A percentile compares a stretch with the other conserved stretches of the same genome.
These are phyloP conservation scores for Rhynchospora tenuis DNA, from an alignment of 176 grass and related monocot genomes.

Conservation along the genomic window DNA sequence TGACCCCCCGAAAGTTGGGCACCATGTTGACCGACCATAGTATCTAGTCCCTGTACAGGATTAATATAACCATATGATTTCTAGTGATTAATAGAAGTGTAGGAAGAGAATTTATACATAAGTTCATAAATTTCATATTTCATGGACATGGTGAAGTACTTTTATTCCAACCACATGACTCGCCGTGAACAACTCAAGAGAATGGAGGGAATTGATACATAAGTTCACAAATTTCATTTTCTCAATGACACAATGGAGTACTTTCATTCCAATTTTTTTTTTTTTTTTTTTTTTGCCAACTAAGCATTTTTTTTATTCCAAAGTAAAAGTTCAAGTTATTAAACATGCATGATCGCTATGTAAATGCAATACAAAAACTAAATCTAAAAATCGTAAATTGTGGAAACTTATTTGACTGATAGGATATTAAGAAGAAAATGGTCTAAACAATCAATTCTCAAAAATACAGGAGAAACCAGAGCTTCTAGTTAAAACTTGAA, in stretches of 20 bases:
- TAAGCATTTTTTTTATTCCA: too few relatives aligned
- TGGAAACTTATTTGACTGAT: not conserved
- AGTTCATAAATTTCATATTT: not conserved
- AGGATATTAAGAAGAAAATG: not conserved
- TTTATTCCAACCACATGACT: too few relatives aligned
- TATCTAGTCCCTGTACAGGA: slow-evolving; percentile 56
- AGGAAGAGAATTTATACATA: not conserved
- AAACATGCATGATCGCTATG: not conserved
- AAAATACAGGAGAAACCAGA: not conserved
- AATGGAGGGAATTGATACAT: too few relatives aligned
- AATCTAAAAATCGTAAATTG: not conserved
- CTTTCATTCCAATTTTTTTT: not conserved
- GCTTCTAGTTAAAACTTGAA: not conserved
- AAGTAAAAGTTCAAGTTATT: not conserved
- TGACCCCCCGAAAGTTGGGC: slow-evolving; percentile 83
- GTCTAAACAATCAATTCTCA: not conserved
- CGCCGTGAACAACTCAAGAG: too few relatives aligned
- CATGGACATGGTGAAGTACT: not conserved
- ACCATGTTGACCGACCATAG: slow-evolving; percentile 78
- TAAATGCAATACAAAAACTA: not conserved
- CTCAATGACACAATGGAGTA: too few relatives aligned
- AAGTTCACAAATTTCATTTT: too few relatives aligned
- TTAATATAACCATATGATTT: not conserved
- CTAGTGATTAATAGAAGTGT: not conserved
- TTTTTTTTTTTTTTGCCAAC: too few relatives aligned